phyloP scores from a whole-genome alignment of 192 early-diverging fungal genomes.

The Irineochytrium annulatum region DNA sequence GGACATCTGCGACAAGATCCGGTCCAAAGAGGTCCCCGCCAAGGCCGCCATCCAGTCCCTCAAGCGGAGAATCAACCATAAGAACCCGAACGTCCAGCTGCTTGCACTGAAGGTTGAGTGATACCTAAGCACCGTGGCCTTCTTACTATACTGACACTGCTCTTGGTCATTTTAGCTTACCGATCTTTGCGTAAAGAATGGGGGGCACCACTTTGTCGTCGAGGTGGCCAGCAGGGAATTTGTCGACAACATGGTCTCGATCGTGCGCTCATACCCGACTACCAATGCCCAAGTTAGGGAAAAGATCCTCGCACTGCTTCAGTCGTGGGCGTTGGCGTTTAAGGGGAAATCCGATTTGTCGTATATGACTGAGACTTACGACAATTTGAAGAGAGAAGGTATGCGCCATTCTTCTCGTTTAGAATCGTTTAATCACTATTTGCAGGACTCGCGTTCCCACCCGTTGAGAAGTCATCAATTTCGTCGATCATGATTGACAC shows the following conservation, averaged over 20 bases:
- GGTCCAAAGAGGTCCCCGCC: conserved; percentile 68
- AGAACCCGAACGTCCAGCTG: conserved; percentile 93
- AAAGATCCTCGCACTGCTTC: conserved; percentile 72
- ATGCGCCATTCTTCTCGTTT: neutral
- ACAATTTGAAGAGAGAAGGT: conserved; percentile 75
- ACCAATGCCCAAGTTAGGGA: conserved; percentile 71
- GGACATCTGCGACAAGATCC: conserved; percentile 91
- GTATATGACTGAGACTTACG: conserved; percentile 77
- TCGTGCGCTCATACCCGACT: conserved; percentile 45
- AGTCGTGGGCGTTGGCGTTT: conserved; percentile 86
- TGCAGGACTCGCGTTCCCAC: conserved; percentile 69
- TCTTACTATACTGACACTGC: neutral
- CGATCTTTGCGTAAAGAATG: conserved; percentile 95
- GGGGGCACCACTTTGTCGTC: conserved; percentile 76
- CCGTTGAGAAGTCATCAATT: conserved; percentile 55
- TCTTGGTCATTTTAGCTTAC: conserved; percentile 50
- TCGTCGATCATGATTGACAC: conserved; percentile 75
- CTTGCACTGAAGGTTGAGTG: conserved; percentile 66
- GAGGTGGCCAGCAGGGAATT: conserved; percentile 88
- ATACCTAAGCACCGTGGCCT: conserved; percentile 14
- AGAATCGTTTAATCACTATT: conserved; percentile 1
- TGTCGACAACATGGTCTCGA: conserved; percentile 71
- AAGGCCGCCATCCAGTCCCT: conserved; percentile 73
- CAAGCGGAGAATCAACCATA: conserved; percentile 75
- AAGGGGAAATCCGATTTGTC: conserved; percentile 72